Evolutionary conservation across 768 basidiomycete species (phyloP).

Genomic region (Lentinula detonsa): DNA sequence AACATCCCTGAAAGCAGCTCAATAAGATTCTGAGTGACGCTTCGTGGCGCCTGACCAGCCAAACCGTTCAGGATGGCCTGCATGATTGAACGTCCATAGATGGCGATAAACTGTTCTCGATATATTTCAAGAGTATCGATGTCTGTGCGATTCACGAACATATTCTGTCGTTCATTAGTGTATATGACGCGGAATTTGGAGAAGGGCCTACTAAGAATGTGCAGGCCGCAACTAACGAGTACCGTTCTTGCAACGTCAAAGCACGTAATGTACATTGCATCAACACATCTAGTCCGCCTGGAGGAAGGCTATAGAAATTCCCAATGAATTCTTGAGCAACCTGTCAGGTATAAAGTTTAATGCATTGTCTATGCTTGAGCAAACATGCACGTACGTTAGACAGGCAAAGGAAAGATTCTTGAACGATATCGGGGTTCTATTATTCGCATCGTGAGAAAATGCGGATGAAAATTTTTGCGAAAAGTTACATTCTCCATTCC

Average conservation of each 20-base stretch:
- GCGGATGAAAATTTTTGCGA: background rate
- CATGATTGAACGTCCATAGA: constrained; percentile 64
- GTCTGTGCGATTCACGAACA: constrained; percentile 62
- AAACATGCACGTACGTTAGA: constrained; percentile 45
- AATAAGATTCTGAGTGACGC: constrained; percentile 76
- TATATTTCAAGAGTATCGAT: constrained; percentile 53
- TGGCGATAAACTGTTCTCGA: constrained; percentile 41
- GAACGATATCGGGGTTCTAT: constrained; percentile 89
- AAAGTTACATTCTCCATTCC: constrained; percentile 65
- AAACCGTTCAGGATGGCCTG: constrained; percentile 73
- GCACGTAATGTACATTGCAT: constrained; percentile 65
- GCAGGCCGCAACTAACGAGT: constrained; percentile 76
- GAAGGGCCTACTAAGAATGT: constrained; percentile 66
- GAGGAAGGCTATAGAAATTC: constrained; percentile 57
- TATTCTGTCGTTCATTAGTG: constrained; percentile 33
- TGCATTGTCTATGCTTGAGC: background rate
- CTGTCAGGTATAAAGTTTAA: constrained; percentile 10
- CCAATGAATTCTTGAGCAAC: constrained; percentile 54
- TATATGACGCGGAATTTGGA: background rate
- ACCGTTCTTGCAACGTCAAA: constrained; percentile 73
- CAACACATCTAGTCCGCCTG: constrained; percentile 57
- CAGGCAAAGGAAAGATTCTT: constrained; percentile 81
- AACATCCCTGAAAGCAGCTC: constrained; percentile 72
- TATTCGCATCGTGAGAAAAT: background rate
- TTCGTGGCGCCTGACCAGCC: constrained; percentile 79